Conservation (phyloP, 2,329 filamentous ascomycete species). For the Penicillium crustosum region DNA sequence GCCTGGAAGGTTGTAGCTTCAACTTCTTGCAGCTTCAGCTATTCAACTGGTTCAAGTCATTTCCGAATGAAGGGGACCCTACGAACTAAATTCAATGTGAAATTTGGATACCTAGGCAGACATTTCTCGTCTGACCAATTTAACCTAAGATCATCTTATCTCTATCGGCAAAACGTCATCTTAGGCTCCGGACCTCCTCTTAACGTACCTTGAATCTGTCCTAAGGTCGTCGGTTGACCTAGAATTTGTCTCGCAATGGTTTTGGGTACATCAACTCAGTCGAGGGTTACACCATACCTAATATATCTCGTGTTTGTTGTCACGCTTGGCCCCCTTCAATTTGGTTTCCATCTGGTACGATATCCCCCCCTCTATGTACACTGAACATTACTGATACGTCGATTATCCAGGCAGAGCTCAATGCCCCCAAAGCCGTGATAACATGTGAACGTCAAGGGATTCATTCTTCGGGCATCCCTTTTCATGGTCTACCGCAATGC, state of each 20-base stretch:
- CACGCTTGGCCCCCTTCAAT: slow-evolving; percentile 86
- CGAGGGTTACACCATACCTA: slow-evolving; percentile 69
- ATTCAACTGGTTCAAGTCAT: background rate
- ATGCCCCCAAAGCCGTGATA: slow-evolving; percentile 90
- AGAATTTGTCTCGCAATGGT: slow-evolving; percentile 23
- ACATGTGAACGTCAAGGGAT: slow-evolving; percentile 71
- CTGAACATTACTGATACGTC: background rate
- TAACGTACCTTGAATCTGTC: background rate
- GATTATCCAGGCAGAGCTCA: slow-evolving; percentile 74
- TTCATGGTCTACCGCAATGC: slow-evolving; percentile 61
- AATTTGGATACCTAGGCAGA: background rate
- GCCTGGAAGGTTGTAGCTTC: background rate
- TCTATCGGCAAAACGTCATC: background rate
- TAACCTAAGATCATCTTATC: background rate
- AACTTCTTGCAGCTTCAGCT: background rate
- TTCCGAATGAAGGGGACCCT: background rate
- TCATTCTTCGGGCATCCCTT: slow-evolving; percentile 21
- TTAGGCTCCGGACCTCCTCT: background rate
- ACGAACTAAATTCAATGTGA: background rate
- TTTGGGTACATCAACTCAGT: slow-evolving; percentile 19
- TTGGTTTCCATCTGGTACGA: slow-evolving; percentile 85
- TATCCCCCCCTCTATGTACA: background rate
- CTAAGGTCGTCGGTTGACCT: background rate
- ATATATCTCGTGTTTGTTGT: slow-evolving; percentile 72
- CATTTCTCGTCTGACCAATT: background rate